phyloP scores from a whole-genome alignment of 129 eudicot genomes.

The Smallanthus sonchifolius region DNA sequence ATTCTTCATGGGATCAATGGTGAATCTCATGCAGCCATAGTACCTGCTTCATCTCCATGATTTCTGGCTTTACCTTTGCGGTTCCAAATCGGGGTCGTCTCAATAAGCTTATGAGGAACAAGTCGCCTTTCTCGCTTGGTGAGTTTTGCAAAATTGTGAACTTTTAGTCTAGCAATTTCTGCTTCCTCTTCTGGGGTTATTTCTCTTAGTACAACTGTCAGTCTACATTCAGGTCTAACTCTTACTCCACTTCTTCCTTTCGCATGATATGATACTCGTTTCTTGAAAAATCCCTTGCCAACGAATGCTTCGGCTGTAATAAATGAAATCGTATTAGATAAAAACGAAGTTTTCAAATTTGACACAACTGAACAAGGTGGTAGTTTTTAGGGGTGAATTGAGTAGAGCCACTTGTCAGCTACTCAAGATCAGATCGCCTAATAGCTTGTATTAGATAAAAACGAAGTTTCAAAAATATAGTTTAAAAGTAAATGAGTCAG shows the following conservation, averaged over 20 bases:
- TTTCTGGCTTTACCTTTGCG: conserved; percentile 59
- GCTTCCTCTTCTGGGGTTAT: conserved; percentile 89
- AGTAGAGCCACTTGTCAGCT: too few relatives aligned
- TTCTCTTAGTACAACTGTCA: conserved; percentile 83
- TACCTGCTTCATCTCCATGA: conserved; percentile 19
- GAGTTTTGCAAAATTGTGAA: conserved; percentile 59
- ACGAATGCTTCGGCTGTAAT: conserved; percentile 83
- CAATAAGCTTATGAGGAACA: conserved; percentile 84
- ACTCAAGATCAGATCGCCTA: too few relatives aligned
- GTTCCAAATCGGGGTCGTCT: conserved; percentile 78
- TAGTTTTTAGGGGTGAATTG: background rate
- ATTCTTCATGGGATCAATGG: conserved; percentile 12
- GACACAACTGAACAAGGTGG: background rate
- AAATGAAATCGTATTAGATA: background rate
- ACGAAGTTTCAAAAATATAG: too few relatives aligned
- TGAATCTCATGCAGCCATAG: conserved; percentile 36
- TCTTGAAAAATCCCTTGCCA: conserved; percentile 76
- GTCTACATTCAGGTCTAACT: conserved; percentile 74
- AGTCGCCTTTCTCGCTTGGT: conserved; percentile 68
- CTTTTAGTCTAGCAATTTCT: conserved; percentile 67
- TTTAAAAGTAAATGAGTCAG: background rate
- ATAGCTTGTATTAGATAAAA: too few relatives aligned
- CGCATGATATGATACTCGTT: conserved; percentile 61
- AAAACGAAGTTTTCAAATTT: conserved; percentile 2
- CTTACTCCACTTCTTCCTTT: conserved; percentile 67